Conservation (phyloP, 2,329 filamentous ascomycete species). For the Xylariaceae sp. region DNA sequence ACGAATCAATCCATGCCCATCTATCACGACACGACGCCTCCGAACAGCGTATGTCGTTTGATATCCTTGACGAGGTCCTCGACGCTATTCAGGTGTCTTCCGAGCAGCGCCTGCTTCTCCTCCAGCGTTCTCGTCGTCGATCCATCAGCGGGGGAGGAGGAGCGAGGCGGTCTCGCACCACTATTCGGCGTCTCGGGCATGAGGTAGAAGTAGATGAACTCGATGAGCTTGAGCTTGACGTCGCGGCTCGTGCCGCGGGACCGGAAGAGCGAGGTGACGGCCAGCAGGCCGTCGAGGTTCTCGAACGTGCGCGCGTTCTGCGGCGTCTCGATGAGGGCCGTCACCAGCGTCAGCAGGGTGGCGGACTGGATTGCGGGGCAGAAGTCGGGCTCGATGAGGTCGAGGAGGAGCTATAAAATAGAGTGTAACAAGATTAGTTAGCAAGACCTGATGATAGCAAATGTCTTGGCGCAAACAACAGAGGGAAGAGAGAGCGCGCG, state of each 20-base stretch:
- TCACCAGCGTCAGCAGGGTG: constrained; percentile 84
- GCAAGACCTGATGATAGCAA: too few species aligned
- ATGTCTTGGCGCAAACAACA: too few species aligned
- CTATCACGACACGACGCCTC: constrained; percentile 45
- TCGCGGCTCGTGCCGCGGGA: constrained; percentile 76
- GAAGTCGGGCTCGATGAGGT: constrained; percentile 88
- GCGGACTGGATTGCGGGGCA: constrained; percentile 88
- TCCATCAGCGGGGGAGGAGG: too few species aligned
- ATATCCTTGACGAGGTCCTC: constrained; percentile 82
- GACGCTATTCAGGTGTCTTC: constrained; percentile 73
- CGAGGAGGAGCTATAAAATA: constrained; percentile 86
- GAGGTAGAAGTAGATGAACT: constrained; percentile 97
- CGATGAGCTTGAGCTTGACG: constrained; percentile 92
- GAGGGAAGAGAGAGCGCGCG: too few species aligned
- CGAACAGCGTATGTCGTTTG: constrained; percentile 65
- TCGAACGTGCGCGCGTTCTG: constrained; percentile 90
- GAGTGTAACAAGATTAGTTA: constrained; percentile 4
- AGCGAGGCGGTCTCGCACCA: constrained; percentile 48
- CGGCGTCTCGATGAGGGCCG: constrained; percentile 79
- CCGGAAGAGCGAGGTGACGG: constrained; percentile 89
- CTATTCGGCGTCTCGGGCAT: constrained; percentile 78
- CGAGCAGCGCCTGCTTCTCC: constrained; percentile 76
- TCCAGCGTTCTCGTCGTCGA: constrained; percentile 60
- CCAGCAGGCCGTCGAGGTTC: constrained; percentile 81
- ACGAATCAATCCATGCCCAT: neutral